phyloP scores from a whole-genome alignment of 1,284 basidiomycete genomes.

The Mycena citricolor region DNA sequence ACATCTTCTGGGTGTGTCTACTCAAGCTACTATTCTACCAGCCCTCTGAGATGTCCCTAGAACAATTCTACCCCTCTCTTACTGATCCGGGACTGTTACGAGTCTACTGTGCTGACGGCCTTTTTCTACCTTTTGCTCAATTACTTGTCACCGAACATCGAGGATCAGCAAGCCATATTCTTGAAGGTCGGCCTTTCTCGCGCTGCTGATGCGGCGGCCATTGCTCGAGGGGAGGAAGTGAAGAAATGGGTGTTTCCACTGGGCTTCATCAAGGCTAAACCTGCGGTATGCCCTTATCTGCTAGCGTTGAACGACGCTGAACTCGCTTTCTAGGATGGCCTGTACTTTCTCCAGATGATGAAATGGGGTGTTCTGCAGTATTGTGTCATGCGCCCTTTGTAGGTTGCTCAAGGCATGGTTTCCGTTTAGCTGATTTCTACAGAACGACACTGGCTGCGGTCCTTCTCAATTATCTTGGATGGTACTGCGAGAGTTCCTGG shows the following conservation, averaged over 20 bases:
- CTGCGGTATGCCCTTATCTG: constrained; percentile 38
- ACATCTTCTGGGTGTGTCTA: constrained; percentile 63
- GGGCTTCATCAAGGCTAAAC: constrained; percentile 61
- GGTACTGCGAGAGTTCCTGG: constrained; percentile 76
- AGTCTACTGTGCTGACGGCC: constrained; percentile 68
- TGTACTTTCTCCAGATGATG: constrained; percentile 76
- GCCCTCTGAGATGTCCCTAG: too few species aligned
- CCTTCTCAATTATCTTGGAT: constrained; percentile 60
- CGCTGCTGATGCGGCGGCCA: constrained; percentile 46
- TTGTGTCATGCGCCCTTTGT: constrained; percentile 68
- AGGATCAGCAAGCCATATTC: constrained; percentile 66
- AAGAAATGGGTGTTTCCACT: constrained; percentile 75
- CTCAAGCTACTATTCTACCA: background rate
- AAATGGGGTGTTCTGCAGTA: constrained; percentile 84
- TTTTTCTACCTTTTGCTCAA: constrained; percentile 79
- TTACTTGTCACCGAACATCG: constrained; percentile 65
- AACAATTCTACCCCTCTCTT: constrained; percentile 65
- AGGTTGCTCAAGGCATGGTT: constrained; percentile 25
- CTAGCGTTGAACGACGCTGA: constrained; percentile 4
- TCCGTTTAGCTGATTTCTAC: constrained; percentile 2
- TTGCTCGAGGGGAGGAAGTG: constrained; percentile 43
- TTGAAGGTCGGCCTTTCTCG: constrained; percentile 54
- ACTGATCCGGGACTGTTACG: constrained; percentile 66
- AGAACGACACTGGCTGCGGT: constrained; percentile 68
- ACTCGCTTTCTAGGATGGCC: constrained; percentile 65